Percentiles rank a stretch among this genome's conserved stretches.
phyloP scores from a whole-genome alignment of 768 basidiomycete species.

The Xerocomus potaroensis region DNA sequence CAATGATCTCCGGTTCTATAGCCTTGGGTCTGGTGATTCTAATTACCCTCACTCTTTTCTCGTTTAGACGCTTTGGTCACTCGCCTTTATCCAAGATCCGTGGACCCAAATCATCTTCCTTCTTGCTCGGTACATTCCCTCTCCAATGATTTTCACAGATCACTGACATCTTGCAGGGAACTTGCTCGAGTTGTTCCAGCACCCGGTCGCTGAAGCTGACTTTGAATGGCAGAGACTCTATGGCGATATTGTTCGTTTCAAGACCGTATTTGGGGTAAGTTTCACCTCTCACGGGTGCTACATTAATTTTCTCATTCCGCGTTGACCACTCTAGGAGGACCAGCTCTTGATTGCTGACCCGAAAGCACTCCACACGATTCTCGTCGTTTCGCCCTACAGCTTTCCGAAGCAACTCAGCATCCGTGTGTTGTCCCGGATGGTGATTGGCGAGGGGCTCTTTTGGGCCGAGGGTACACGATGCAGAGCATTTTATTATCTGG shows the following conservation, averaged over 20 bases:
- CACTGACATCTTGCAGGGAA: constrained; percentile 22
- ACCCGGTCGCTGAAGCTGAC: constrained; percentile 23
- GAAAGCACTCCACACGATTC: constrained; percentile 39
- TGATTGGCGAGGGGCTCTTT: constrained; percentile 33
- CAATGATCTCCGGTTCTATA: not conserved
- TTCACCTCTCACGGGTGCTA: not conserved
- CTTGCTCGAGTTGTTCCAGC: constrained; percentile 26
- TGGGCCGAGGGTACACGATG: constrained; percentile 36
- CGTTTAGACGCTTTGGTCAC: not conserved
- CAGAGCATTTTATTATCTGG: constrained; percentile 6
- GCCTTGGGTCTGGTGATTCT: not conserved
- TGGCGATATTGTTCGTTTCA: constrained; percentile 28
- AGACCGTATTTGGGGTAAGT: constrained; percentile 25
- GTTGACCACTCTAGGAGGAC: constrained; percentile 34
- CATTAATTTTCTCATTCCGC: not conserved
- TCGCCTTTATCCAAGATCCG: constrained; percentile 13
- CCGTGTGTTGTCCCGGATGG: constrained; percentile 9
- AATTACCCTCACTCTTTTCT: constrained; percentile 2
- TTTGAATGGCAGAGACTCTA: constrained; percentile 30
- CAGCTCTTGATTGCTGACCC: constrained; percentile 44
- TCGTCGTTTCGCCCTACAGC: constrained; percentile 35
- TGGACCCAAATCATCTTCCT: constrained; percentile 22
- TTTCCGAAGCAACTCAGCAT: constrained; percentile 35
- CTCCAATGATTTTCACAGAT: constrained; percentile 11
- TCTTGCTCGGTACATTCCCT: constrained; percentile 12